Conservation (phyloP, 1,284 basidiomycete genomes). For the Irpex sp. region DNA sequence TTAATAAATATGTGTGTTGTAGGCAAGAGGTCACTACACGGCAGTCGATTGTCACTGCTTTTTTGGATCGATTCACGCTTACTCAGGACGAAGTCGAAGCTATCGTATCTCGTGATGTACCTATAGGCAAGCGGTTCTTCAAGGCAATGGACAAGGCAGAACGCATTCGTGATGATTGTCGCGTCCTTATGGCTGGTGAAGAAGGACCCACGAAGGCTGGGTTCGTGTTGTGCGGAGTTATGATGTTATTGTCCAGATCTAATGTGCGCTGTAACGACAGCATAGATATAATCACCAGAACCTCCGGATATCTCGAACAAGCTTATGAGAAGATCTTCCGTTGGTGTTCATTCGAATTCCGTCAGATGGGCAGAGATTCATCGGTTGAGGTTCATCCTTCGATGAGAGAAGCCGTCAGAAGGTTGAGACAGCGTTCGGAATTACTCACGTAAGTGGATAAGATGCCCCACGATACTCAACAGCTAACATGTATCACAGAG, state of each 20-base stretch:
- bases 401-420: conserved; percentile 69
- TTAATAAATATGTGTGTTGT: background rate
- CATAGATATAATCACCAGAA: conserved; percentile 83
- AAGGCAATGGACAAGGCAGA: conserved; percentile 84
- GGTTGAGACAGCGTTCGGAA: conserved; percentile 72
- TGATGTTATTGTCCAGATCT: conserved; percentile 3
- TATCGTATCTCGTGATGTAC: conserved; percentile 74
- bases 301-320: conserved; percentile 78
- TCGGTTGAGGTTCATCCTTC: conserved; percentile 72
- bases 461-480: too few relatives aligned
- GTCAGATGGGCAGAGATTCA: conserved; percentile 71
- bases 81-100: conserved; percentile 66
- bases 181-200: conserved; percentile 85
- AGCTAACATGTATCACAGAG: conserved; percentile 38
- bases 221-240: conserved; percentile 36
- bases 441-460: conserved; percentile 58
- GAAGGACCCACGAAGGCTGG: conserved; percentile 76
- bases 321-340: conserved; percentile 87
- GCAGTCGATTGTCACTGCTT: conserved; percentile 71
- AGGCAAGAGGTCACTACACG: conserved; percentile 67
- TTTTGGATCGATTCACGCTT: conserved; percentile 84
- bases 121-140: conserved; percentile 73
- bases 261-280: conserved; percentile 34
- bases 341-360: conserved; percentile 84
- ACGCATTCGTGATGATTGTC: conserved; percentile 78